Evolutionary conservation across 768 basidiomycete genomes (phyloP).

Genomic region (Suillus americanus): DNA sequence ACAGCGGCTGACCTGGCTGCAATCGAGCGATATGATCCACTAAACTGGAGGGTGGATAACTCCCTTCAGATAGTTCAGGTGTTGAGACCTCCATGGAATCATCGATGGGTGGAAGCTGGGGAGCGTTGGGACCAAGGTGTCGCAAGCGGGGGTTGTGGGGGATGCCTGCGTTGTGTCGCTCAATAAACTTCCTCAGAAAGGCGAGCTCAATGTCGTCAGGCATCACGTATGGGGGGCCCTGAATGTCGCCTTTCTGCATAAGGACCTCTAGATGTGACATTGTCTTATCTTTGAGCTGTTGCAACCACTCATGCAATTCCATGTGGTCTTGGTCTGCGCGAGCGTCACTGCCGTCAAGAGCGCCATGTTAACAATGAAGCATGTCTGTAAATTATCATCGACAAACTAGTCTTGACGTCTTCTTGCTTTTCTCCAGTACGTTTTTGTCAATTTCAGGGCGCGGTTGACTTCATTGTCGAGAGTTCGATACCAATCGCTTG

Average conservation of each 20-base stretch:
- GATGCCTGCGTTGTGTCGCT: conserved; percentile 71
- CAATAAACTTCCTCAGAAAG: conserved; percentile 81
- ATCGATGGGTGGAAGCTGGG: conserved; percentile 32
- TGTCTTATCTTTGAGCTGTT: conserved; percentile 85
- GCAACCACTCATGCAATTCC: conserved; percentile 86
- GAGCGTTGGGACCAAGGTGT: conserved; percentile 37
- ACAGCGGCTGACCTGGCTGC: conserved; percentile 29
- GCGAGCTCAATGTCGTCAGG: conserved; percentile 74
- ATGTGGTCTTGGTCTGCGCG: conserved; percentile 87
- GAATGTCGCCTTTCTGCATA: conserved; percentile 87
- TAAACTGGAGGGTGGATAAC: conserved; percentile 27
- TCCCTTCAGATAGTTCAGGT: conserved; percentile 34
- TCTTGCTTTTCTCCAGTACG: conserved; percentile 81
- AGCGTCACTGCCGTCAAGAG: conserved; percentile 44
- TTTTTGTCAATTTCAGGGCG: conserved; percentile 82
- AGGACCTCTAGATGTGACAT: conserved; percentile 86
- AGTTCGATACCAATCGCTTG: conserved; percentile 80
- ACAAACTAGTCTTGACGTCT: conserved; percentile 70
- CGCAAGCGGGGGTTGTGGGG: conserved; percentile 82
- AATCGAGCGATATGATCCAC: conserved; percentile 36
- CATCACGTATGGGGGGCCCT: conserved; percentile 81
- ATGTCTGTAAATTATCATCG: background rate
- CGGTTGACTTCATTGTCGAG: conserved; percentile 79
- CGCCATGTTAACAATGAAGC: conserved; percentile 12
- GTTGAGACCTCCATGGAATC: conserved; percentile 35